Evolutionary conservation across 78 protist species (phyloP).

Genomic region (Ministeria vibrans): DNA sequence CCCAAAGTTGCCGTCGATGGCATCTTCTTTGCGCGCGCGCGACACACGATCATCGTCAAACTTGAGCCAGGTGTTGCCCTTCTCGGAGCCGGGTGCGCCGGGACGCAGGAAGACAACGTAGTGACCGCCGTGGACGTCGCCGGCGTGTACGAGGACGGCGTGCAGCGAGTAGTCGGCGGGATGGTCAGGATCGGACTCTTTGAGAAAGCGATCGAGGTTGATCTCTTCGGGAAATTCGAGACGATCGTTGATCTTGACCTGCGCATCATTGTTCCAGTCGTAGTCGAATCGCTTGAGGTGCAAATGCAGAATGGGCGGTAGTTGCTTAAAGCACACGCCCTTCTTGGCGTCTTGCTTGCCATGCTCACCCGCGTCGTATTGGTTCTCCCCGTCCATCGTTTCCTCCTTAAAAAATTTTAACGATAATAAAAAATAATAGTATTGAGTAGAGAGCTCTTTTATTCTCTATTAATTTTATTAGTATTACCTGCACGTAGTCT

Average conservation of each 20-base stretch:
- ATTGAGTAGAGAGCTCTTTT: no score
- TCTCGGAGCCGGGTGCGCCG: no score
- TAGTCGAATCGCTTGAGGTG: slow-evolving; percentile 96
- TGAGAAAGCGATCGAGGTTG: slow-evolving; percentile 40
- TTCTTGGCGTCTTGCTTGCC: slow-evolving; percentile 85
- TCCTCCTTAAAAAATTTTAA: no score
- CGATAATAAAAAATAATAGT: no score
- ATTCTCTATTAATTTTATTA: no score
- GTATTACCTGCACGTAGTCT: slow-evolving; percentile 53
- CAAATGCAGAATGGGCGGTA: slow-evolving; percentile 91
- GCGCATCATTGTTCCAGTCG: slow-evolving; percentile 63
- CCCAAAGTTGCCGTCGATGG: slow-evolving; percentile 76
- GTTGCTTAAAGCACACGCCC: slow-evolving; percentile 59
- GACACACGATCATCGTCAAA: slow-evolving; percentile 90
- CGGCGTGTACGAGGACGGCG: slow-evolving; percentile 92
- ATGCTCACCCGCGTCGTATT: slow-evolving; percentile 72
- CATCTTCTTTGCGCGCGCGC: slow-evolving; percentile 36
- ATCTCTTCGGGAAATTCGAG: slow-evolving; percentile 29
- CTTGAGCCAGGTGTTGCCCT: slow-evolving; percentile 49
- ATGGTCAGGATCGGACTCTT: no score
- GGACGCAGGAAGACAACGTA: slow-evolving; percentile 86
- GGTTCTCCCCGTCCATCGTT: slow-evolving; percentile 82
- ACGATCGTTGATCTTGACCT: slow-evolving; percentile 80
- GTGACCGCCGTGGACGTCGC: slow-evolving; percentile 92
- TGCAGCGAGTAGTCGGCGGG: slow-evolving; percentile 32